Evolutionary conservation across 2,329 filamentous ascomycete species (phyloP).

Genomic region (Tolypocladium capitatum): DNA sequence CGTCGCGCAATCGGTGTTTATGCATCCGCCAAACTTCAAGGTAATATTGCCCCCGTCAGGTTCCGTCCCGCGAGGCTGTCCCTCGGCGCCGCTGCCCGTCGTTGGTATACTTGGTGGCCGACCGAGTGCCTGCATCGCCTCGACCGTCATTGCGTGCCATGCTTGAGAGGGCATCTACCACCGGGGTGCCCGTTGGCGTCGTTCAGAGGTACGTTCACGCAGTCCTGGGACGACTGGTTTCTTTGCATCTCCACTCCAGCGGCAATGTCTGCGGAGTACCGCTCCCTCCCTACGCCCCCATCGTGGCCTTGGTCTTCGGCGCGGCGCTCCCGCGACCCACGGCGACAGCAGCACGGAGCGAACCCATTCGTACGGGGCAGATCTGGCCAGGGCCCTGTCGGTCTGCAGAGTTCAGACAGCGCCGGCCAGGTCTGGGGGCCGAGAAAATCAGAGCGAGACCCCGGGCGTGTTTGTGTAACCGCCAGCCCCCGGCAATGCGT

Average conservation of each 20-base stretch:
- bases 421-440: constrained; percentile 2
- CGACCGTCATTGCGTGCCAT: background rate
- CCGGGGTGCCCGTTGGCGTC: background rate
- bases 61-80: background rate
- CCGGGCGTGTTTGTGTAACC: constrained; percentile 9
- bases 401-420: constrained; percentile 1
- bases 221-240: background rate
- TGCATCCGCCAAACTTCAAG: constrained; percentile 5
- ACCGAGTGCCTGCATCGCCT: background rate
- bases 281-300: background rate
- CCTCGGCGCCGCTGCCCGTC: background rate
- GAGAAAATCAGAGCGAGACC: constrained; percentile 4
- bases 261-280: background rate
- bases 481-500: constrained; percentile 8
- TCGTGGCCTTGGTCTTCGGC: background rate
- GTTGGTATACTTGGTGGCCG: background rate
- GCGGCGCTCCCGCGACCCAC: background rate
- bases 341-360: background rate
- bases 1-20: constrained; percentile 2
- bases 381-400: background rate
- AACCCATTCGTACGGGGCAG: background rate
- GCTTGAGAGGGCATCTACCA: background rate
- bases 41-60: background rate
- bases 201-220: background rate
- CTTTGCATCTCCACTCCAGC: background rate